phyloP scores from a whole-genome alignment of 163 green algal species.

The Scenedesmus sp. region DNA sequence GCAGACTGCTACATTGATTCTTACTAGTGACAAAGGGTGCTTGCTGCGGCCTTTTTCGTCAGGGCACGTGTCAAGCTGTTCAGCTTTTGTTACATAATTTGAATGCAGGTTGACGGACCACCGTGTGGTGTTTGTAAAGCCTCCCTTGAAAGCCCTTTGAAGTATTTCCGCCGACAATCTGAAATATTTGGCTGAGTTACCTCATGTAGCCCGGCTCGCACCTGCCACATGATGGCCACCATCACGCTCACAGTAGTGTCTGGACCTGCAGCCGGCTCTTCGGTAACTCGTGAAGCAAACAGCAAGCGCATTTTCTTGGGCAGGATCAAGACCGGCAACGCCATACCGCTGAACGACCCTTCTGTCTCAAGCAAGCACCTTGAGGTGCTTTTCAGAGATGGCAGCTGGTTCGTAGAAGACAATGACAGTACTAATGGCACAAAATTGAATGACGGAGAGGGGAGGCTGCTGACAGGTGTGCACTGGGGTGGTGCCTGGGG shows the following conservation, averaged over 20 bases:
- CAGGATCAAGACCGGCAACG: slow-evolving; percentile 44
- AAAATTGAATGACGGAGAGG: slow-evolving; percentile 8
- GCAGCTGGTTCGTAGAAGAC: slow-evolving; percentile 36
- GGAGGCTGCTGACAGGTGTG: slow-evolving; percentile 2
- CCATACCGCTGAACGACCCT: slow-evolving; percentile 4
- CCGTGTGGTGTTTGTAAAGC: too few relatives aligned
- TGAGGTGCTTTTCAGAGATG: background rate
- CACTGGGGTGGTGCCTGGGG: background rate
- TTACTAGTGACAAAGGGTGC: too few relatives aligned
- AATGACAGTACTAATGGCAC: slow-evolving; percentile 48
- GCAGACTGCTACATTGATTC: too few relatives aligned
- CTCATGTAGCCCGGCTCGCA: background rate
- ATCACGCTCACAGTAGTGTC: slow-evolving; percentile 36
- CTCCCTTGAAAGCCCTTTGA: too few relatives aligned
- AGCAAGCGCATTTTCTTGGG: slow-evolving; percentile 8
- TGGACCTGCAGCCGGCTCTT: slow-evolving; percentile 17
- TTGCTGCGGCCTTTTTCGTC: too few relatives aligned
- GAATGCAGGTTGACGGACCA: too few relatives aligned
- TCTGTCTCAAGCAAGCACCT: slow-evolving; percentile 36
- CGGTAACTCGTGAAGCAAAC: background rate
- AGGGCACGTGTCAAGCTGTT: too few relatives aligned
- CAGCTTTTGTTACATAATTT: too few relatives aligned
- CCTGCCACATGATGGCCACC: background rate
- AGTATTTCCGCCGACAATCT: too few relatives aligned
- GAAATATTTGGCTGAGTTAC: background rate